phyloP scores from a whole-genome alignment of 1,139 yeast genomes.

The Debaryomyces sp. region DNA sequence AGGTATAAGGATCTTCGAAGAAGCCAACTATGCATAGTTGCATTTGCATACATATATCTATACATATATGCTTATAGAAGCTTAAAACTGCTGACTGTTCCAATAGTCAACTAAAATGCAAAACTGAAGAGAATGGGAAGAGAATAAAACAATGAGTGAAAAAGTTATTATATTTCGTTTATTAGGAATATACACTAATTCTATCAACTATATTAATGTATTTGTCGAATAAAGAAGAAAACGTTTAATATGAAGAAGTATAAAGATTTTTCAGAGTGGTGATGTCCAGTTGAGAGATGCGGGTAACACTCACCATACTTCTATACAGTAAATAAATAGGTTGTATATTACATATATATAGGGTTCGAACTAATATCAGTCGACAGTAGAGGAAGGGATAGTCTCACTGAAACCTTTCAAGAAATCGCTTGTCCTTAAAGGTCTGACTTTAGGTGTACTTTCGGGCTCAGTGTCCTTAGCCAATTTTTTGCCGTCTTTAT shows the following conservation, averaged over 20 bases:
- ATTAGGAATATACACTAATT: constrained; percentile 7
- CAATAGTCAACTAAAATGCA: background rate
- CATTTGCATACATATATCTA: background rate
- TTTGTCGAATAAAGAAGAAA: background rate
- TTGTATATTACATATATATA: constrained; percentile 5
- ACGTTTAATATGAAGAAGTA: background rate
- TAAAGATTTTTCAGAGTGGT: background rate
- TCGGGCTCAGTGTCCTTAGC: constrained; percentile 26
- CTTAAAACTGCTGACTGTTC: background rate
- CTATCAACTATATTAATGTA: constrained; percentile 4
- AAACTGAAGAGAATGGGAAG: background rate
- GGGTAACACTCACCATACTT: constrained; percentile 4
- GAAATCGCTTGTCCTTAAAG: constrained; percentile 51
- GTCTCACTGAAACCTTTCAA: constrained; percentile 34
- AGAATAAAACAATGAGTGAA: background rate
- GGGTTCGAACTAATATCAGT: constrained; percentile 19
- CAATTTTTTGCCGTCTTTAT: constrained; percentile 46
- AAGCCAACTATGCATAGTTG: constrained; percentile 37
- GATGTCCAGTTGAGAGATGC: background rate
- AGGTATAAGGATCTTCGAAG: constrained; percentile 70
- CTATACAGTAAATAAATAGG: background rate
- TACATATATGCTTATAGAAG: too few species aligned
- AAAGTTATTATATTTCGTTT: background rate
- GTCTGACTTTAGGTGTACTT: constrained; percentile 40
- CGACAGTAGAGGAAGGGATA: constrained; percentile 36